Evolutionary conservation across 805 yeast species (phyloP).

Genomic region (Torulaspora maleeae): DNA sequence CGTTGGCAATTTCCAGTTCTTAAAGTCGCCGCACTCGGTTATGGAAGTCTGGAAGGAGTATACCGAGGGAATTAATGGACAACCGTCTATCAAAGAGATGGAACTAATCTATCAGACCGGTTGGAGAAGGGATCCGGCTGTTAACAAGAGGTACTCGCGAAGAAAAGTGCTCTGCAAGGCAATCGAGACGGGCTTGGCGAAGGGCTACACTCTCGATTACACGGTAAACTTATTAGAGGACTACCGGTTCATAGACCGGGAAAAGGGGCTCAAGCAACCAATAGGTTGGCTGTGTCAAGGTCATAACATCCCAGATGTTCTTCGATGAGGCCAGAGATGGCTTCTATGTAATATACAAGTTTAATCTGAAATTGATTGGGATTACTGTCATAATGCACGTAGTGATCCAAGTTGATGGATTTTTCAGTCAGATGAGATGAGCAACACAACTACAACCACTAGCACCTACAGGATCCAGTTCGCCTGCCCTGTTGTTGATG

Average conservation of each 20-base stretch:
- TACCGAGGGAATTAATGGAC: slow-evolving; percentile 46
- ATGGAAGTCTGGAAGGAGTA: slow-evolving; percentile 56
- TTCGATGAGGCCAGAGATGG: slow-evolving; percentile 9
- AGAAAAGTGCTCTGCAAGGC: slow-evolving; percentile 53
- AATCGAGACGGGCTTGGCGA: slow-evolving; percentile 45
- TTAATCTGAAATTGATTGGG: background rate
- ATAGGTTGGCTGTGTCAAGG: slow-evolving; percentile 43
- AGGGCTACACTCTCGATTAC: slow-evolving; percentile 42
- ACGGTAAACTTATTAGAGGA: slow-evolving; percentile 47
- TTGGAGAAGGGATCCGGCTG: slow-evolving; percentile 54
- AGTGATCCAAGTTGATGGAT: background rate
- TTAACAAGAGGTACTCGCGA: slow-evolving; percentile 49
- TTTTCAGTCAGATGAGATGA: slow-evolving; percentile 9
- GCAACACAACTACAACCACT: background rate
- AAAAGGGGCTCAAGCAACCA: slow-evolving; percentile 41
- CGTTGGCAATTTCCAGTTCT: slow-evolving; percentile 36
- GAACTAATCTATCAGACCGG: slow-evolving; percentile 47
- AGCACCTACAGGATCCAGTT: background rate
- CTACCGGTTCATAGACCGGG: slow-evolving; percentile 40
- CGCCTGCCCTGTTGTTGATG: background rate
- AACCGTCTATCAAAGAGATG: slow-evolving; percentile 48
- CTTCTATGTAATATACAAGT: background rate
- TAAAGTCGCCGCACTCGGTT: slow-evolving; percentile 44
- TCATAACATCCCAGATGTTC: slow-evolving; percentile 35
- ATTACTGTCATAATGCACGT: slow-evolving; percentile 7